Evolutionary conservation across 2,329 filamentous ascomycete genomes (phyloP).

Genomic region (Botrytis galanthina): DNA sequence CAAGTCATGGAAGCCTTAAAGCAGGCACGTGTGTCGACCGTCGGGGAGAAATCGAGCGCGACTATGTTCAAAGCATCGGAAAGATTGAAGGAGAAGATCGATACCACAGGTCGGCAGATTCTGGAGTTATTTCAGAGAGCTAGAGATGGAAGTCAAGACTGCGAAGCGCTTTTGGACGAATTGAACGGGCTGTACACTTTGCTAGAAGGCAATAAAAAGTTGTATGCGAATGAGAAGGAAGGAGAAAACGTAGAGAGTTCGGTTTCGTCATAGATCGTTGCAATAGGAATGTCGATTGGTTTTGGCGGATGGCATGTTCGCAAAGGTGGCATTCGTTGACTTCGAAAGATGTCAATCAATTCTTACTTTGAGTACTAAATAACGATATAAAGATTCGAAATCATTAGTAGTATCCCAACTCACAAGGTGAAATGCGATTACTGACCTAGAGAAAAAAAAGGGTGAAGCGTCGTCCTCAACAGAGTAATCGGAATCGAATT

Average conservation of each 20-base stretch:
- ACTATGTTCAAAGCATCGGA: slow-evolving; percentile 20
- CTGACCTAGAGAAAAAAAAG: slow-evolving; percentile 33
- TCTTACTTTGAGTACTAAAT: neutral
- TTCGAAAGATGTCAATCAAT: neutral
- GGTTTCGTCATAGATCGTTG: neutral
- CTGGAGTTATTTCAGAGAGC: slow-evolving; percentile 24
- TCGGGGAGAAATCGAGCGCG: slow-evolving; percentile 10
- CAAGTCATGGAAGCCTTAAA: slow-evolving; percentile 20
- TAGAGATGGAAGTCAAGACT: slow-evolving; percentile 24
- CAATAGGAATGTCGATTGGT: neutral
- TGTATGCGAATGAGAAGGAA: slow-evolving; percentile 14
- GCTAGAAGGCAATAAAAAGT: slow-evolving; percentile 26
- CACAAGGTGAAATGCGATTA: slow-evolving; percentile 13
- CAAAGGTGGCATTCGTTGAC: neutral
- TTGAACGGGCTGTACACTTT: slow-evolving; percentile 26
- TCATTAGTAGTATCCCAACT: slow-evolving; percentile 39
- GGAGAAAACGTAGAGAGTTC: neutral
- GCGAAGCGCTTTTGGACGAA: slow-evolving; percentile 28
- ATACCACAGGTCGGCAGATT: slow-evolving; percentile 24
- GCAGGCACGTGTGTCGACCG: slow-evolving; percentile 7
- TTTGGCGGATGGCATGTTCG: neutral
- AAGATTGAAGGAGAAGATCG: slow-evolving; percentile 27
- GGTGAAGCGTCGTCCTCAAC: slow-evolving; percentile 39
- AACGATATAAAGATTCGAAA: neutral
- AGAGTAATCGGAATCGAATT: slow-evolving; percentile 44